Evolutionary conservation across 345 rosid species (phyloP).

Genomic region (Abelmoschus esculentus): DNA sequence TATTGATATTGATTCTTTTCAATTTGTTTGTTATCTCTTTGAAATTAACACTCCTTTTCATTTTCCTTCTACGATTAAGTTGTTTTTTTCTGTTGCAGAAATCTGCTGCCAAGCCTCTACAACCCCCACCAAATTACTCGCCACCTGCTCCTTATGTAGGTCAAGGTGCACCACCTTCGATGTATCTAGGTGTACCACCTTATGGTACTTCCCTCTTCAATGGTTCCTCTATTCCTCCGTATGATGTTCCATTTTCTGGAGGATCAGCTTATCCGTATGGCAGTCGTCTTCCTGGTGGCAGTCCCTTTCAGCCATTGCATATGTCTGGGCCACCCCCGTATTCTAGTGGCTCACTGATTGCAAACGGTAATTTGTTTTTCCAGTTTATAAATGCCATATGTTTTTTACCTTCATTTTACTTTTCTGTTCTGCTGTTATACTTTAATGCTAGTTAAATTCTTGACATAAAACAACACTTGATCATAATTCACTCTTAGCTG

Average conservation of each 20-base stretch:
- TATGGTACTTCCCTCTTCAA: slow-evolving; percentile 80
- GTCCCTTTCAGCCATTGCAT: slow-evolving; percentile 80
- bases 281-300: slow-evolving; percentile 63
- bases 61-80: neutral
- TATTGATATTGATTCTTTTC: neutral
- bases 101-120: slow-evolving; percentile 70
- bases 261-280: slow-evolving; percentile 88
- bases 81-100: slow-evolving; percentile 40
- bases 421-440: neutral
- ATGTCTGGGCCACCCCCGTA: slow-evolving; percentile 80
- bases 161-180: slow-evolving; percentile 67
- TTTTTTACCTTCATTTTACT: neutral
- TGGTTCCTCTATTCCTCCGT: slow-evolving; percentile 78
- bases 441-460: neutral
- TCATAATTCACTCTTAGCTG: neutral
- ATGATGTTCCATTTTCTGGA: slow-evolving; percentile 81
- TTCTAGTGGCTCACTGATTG: slow-evolving; percentile 83
- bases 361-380: slow-evolving; percentile 39
- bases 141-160: slow-evolving; percentile 74
- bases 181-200: slow-evolving; percentile 86
- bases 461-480: neutral
- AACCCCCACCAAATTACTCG: slow-evolving; percentile 52
- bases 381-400: neutral
- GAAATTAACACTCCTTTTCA: neutral
- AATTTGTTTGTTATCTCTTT: neutral